These are phyloP conservation scores for Vanrija sp. DNA, from an alignment of 1,284 basidiomycete genomes.

Conservation along the genomic window DNA sequence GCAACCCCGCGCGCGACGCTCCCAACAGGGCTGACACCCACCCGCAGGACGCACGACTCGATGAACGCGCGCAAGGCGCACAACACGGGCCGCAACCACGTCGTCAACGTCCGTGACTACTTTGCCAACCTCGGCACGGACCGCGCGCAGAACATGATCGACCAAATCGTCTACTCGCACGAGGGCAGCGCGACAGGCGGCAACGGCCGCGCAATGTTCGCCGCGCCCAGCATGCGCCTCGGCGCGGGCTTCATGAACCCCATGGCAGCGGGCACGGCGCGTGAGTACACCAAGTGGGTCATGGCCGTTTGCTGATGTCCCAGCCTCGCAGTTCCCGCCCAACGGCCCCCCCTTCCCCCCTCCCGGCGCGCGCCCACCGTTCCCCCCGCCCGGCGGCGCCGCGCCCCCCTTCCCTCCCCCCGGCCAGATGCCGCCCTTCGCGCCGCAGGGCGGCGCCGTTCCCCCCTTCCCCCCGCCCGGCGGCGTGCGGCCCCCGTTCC, in stretches of 20 bases:
- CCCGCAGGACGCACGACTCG: slow-evolving; percentile 40
- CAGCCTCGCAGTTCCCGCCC: slow-evolving; percentile 11
- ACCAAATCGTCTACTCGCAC: slow-evolving; percentile 89
- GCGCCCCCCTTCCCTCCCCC: slow-evolving; percentile 20
- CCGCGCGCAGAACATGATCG: slow-evolving; percentile 92
- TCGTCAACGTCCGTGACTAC: slow-evolving; percentile 94
- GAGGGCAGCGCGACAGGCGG: slow-evolving; percentile 54
- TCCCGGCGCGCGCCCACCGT: slow-evolving; percentile 52
- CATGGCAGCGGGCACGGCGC: slow-evolving; percentile 19
- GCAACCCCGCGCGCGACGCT: background rate
- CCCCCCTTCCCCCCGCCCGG: slow-evolving; percentile 47
- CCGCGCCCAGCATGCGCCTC: slow-evolving; percentile 63
- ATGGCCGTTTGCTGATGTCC: background rate
- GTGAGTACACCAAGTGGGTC: slow-evolving; percentile 1
- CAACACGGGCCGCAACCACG: slow-evolving; percentile 93
- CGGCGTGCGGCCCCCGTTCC: slow-evolving; percentile 21
- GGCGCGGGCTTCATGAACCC: slow-evolving; percentile 44
- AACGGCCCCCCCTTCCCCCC: slow-evolving; percentile 61
- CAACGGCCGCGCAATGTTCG: slow-evolving; percentile 51
- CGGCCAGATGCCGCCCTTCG: slow-evolving; percentile 43
- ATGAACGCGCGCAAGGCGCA: slow-evolving; percentile 85
- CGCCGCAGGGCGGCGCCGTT: slow-evolving; percentile 23
- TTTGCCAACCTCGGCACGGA: slow-evolving; percentile 94
- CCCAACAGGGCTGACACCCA: background rate
- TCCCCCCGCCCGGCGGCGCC: slow-evolving; percentile 53